Percentiles rank a stretch among this genome's conserved stretches.
phyloP scores from a whole-genome alignment of 331 rosid species.

The Rhamnella rubrinervis region DNA sequence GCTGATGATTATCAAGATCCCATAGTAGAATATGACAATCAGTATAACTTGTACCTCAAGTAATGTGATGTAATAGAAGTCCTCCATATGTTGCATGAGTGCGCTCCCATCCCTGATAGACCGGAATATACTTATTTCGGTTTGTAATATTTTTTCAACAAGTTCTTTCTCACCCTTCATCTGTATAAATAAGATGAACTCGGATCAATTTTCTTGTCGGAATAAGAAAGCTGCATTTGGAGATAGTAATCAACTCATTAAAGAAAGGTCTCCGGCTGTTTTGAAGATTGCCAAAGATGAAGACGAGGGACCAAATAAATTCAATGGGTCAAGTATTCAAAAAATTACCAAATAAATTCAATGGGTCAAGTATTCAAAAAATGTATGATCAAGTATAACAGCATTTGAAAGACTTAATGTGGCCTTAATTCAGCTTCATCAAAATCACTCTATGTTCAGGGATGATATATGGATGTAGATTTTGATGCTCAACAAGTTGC shows the following conservation, averaged over 20 bases:
- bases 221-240: constrained; percentile 14
- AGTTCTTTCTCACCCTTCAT: constrained; percentile 97
- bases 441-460: too few species aligned
- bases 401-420: too few species aligned
- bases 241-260: not conserved
- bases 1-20: not conserved
- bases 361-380: not conserved
- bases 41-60: constrained; percentile 59
- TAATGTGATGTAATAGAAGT: constrained; percentile 83
- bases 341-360: not conserved
- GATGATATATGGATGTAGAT: too few species aligned
- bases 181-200: constrained; percentile 38
- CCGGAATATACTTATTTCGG: constrained; percentile 89
- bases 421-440: too few species aligned
- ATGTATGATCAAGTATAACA: not conserved
- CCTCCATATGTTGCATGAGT: constrained; percentile 98
- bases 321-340: not conserved
- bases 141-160: constrained; percentile 74
- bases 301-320: not conserved
- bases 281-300: not conserved
- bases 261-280: not conserved
- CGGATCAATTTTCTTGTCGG: constrained; percentile 8
- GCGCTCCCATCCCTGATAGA: constrained; percentile 96
- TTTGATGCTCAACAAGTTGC: too few species aligned
- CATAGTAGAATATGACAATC: not conserved